phyloP scores from a whole-genome alignment of 176 grass and related monocot genomes.

The Aegilops speltoides region DNA sequence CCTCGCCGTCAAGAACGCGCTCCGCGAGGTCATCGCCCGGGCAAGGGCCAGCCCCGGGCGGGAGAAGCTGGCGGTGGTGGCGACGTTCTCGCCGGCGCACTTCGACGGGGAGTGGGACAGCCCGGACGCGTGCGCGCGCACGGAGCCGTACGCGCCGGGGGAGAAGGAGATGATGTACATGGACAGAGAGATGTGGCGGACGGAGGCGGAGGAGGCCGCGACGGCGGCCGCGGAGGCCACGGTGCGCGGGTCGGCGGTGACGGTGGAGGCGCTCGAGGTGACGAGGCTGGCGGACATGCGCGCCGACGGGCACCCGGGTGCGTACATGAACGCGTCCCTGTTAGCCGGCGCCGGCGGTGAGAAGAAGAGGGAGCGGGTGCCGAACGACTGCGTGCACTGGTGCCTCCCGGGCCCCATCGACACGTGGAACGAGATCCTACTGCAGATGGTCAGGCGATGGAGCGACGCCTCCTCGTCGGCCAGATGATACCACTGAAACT shows the following conservation, averaged over 20 bases:
- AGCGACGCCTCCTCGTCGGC: not conserved
- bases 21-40: conserved; percentile 37
- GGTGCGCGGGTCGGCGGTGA: conserved; percentile 11
- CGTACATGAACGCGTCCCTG: conserved; percentile 63
- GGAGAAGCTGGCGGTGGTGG: conserved; percentile 58
- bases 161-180: conserved; percentile 55
- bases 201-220: conserved; percentile 52
- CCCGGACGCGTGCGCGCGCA: conserved; percentile 54
- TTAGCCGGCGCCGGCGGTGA: conserved; percentile 31
- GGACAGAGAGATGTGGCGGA: conserved; percentile 59
- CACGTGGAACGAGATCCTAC: conserved; percentile 87
- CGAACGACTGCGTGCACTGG: conserved; percentile 93
- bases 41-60: not conserved
- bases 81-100: conserved; percentile 81
- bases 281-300: conserved; percentile 56
- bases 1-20: conserved; percentile 58
- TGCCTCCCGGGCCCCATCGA: conserved; percentile 80
- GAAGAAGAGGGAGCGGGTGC: conserved; percentile 35
- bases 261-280: conserved; percentile 54
- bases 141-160: conserved; percentile 51
- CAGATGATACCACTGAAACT: not conserved
- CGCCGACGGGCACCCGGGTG: conserved; percentile 62
- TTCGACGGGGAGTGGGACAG: conserved; percentile 81
- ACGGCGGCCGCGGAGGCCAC: conserved; percentile 22
- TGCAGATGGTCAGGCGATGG: conserved; percentile 59